A percentile compares a stretch with the other conserved stretches of the same genome.
Evolutionary conservation across 2,329 filamentous ascomycete species (phyloP).

Genomic region (Phoma herbarum): DNA sequence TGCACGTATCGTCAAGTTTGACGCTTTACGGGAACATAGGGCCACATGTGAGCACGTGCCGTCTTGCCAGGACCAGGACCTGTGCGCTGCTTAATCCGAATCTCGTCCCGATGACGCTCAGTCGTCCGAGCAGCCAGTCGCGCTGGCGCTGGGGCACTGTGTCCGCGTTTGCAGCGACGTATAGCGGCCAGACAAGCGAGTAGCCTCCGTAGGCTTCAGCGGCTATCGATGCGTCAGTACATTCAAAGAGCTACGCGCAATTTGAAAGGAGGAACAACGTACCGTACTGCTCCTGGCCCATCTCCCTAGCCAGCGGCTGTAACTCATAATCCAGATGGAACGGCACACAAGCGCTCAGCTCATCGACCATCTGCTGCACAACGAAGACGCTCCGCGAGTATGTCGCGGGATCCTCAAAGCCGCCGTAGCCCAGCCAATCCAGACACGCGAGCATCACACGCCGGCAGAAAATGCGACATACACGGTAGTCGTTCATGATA

Average conservation of each 20-base stretch:
- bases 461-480: slow-evolving; percentile 53
- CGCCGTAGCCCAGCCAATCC: slow-evolving; percentile 35
- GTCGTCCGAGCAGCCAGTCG: slow-evolving; percentile 48
- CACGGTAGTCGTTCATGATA: slow-evolving; percentile 54
- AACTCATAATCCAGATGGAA: slow-evolving; percentile 52
- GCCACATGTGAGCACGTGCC: slow-evolving; percentile 49
- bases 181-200: slow-evolving; percentile 54
- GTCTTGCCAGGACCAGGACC: slow-evolving; percentile 45
- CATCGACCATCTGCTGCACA: slow-evolving; percentile 52
- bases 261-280: slow-evolving; percentile 9
- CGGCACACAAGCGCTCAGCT: slow-evolving; percentile 51
- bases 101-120: slow-evolving; percentile 48
- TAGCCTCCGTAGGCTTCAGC: slow-evolving; percentile 53
- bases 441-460: slow-evolving; percentile 51
- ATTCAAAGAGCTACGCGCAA: no score
- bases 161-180: slow-evolving; percentile 50
- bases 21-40: slow-evolving; percentile 44
- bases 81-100: slow-evolving; percentile 51
- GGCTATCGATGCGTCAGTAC: slow-evolving; percentile 36
- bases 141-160: slow-evolving; percentile 48
- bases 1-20: not conserved
- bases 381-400: slow-evolving; percentile 37
- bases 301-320: slow-evolving; percentile 45
- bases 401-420: slow-evolving; percentile 21
- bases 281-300: slow-evolving; percentile 49